Evolutionary conservation across 192 early-diverging fungal species (phyloP), one percentile per base, ranked within the genome.

Genomic region (Rhizophagus clarus): DNA sequence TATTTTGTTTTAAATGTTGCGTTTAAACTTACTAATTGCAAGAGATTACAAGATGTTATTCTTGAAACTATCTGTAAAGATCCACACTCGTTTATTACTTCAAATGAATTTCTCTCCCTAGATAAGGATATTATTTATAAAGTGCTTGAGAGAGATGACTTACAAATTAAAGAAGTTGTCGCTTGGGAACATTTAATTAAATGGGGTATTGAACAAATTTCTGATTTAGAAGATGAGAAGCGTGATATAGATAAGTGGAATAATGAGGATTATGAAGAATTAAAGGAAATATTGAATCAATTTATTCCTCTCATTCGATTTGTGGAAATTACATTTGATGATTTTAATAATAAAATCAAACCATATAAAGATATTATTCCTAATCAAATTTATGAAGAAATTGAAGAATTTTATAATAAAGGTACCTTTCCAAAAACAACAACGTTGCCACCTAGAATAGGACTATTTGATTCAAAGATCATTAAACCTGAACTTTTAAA

Each of bases 21-120:
- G 10, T 40, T 24, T 34, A 24, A 24, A 24, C 9, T 40, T 15
- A 29, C 9, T 24, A n/a, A 14, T 45, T 72, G 29, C 32, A 72
- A 72, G 14, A 14, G 1, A 42, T 29, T 72, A 22, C 29, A 45
- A n/a, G 29, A 32, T 24, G 7, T n/a, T 17, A 28, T 24, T 67
- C 22, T 72, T 32, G 70, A 72, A 20, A 40, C n/a, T 34, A 32
- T 72, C 2, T 72, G 70, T 10, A 17, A 72, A 72, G 70, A 72
- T 72, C 1, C 32, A 14, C 15, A 17, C 9, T 37, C 32, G 22
- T 34, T 72, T 34, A 32, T 72, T 72, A n/a, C 22, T 4, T 72
- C 70, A 11, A 34, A 6, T 3, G 42, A 72, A 20, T 72, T 72
- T 72, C n/a, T n/a, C 1, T 42, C 40, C 0, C 22, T 72, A 37